Evolutionary conservation across 2,329 filamentous ascomycete genomes (phyloP), one percentile per base, ranked within the genome.

Genomic region (Penicillium sp.): DNA sequence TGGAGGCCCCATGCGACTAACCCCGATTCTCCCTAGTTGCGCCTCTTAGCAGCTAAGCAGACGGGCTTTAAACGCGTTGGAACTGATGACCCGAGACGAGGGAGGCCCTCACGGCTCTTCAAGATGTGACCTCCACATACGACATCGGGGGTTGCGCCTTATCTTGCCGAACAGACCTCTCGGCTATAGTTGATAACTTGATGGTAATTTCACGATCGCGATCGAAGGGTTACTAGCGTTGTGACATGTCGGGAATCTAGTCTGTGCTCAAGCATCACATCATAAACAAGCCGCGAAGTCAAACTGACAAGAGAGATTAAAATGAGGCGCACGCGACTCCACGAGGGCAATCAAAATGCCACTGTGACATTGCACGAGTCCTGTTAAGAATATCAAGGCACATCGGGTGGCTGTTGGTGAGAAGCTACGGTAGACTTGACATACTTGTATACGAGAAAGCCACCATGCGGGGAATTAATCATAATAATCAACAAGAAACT

Each of bases 51-150:
- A 44, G 40, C 26, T 13, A 26, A 22, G 42, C 24, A 44, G 40
- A 44, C 40, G 40, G 40, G n/a, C 15, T 49, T 49, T 49, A 49
- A 49, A 49, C 45, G 45, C 15, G 45, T 12, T 22, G 3, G n/a
- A 19, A 10, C 19, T 28, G 50, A 24, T 17, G 19, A 22, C n/a
- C 19, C 19, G n/a, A 17, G 19, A 12, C 8, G n/a, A 19, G 9
- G 26, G 17, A 24, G 17, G 42, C 57, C 30, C 30, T 26, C 53
- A 38, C 3, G 24, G 33, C 37, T 19, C 40, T 35, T 26, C 56
- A 56, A 59, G 59, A 37, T 66, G 51, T 61, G 59, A 65, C 63
- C 51, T 64, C 58, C 56, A 60, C 58, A 66, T 66, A 47, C 59
- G 49, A 65, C 64, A 69, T 63, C 50, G 53, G 56, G 56, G 45